These are phyloP conservation scores for Eucalyptus regnans DNA, from an alignment of 345 rosid genomes.

Conservation along the genomic window DNA sequence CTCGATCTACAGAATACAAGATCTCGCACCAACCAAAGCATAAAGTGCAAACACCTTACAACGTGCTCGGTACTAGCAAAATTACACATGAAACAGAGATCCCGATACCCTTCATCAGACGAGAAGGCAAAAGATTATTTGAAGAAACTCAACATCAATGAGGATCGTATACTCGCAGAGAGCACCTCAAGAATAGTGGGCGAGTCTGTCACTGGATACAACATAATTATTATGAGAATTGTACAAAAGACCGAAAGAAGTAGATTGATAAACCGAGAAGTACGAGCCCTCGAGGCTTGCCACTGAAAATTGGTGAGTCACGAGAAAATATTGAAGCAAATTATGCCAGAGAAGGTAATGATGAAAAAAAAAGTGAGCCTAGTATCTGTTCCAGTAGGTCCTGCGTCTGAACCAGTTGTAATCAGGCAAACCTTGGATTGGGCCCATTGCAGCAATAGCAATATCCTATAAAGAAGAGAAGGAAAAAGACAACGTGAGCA, in stretches of 20 bases:
- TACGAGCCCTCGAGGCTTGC: neutral
- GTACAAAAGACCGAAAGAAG: neutral
- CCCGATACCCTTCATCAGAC: neutral
- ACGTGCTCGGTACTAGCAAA: neutral
- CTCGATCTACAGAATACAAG: neutral
- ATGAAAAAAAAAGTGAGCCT: neutral
- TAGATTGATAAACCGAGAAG: neutral
- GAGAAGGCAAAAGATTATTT: neutral
- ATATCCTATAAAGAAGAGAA: conserved; percentile 45
- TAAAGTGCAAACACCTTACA: neutral
- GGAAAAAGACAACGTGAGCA: neutral
- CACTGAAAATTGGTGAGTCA: neutral
- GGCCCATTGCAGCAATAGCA: conserved; percentile 94
- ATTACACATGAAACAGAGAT: neutral
- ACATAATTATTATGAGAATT: neutral
- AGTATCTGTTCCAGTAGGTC: conserved; percentile 95
- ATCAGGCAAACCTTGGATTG: conserved; percentile 78
- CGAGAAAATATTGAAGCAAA: neutral
- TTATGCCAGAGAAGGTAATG: neutral
- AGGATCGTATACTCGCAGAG: neutral
- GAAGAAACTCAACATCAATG: neutral
- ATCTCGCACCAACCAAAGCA: neutral
- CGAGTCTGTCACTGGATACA: neutral
- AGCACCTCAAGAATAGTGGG: neutral
- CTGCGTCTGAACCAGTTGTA: conserved; percentile 99